Evolutionary conservation across 176 grass and related monocot species (phyloP), one percentile per base, ranked within the genome.

Genomic region (Chloris gayana): DNA sequence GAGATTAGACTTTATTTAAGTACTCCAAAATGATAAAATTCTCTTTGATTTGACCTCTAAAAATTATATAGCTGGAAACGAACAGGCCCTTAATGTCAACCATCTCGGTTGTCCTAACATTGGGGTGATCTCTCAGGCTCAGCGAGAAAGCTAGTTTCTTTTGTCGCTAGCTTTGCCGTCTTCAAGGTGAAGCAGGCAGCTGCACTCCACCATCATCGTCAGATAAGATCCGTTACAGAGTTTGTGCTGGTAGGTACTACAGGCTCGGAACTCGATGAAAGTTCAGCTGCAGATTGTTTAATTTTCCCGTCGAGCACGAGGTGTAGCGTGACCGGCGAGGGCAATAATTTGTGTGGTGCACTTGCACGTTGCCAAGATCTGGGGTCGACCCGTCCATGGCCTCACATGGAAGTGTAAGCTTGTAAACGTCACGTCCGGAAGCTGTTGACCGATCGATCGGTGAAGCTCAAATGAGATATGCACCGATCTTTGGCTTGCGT

Each of bases 291-390:
- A n/a, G 53, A 67, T 2, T 74, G 37, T 53, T 34, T 13, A 75
- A 15, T 58, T 42, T 42, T 31, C 46, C 63, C 32, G 57, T 69
- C 35, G 32, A 63, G 6, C 78, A 82, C 64, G 85, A 62, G 71
- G 71, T 26, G 35, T n/a, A 47, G 63, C 77, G 84, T 81, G 84
- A 41, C 17, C 7, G 0, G 35, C 32, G 53, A 45, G 67, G 47
- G 31, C 67, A 71, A 47, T 78, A 64, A 79, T 65, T 64, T 13
- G 3, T 9, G 3, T 8, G 12, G 32, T 75, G 53, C 41, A 4
- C n/a, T 73, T 25, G 59, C 83, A 33, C 54, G 2, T 14, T 72
- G 56, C 75, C 8, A 78, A 51, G n/a, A 29, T 70, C 27, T 49
- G 64, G 11, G 74, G 37, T 9, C 34, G 6, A 27, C 31, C 26